These are phyloP conservation scores for Lentinula aciculospora DNA, from an alignment of 768 basidiomycete genomes.

Conservation along the genomic window DNA sequence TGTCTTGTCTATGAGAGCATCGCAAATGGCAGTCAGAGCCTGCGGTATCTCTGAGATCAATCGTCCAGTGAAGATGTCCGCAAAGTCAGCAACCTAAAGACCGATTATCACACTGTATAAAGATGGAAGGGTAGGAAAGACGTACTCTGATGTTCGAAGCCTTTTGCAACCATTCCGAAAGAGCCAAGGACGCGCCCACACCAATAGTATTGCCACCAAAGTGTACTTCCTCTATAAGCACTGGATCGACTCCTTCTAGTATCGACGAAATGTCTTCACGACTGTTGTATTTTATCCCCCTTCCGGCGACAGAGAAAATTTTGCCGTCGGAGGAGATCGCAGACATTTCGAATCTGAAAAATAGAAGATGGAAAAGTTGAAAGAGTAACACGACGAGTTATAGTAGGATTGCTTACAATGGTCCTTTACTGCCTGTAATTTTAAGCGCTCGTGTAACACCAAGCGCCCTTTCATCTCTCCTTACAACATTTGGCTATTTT, in stretches of 20 bases:
- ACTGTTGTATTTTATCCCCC: conserved; percentile 76
- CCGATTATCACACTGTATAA: not conserved
- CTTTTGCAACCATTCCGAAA: conserved; percentile 73
- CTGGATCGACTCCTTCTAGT: conserved; percentile 58
- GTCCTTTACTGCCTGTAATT: no score
- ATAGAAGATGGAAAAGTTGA: not conserved
- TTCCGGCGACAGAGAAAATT: conserved; percentile 46
- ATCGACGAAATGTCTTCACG: conserved; percentile 71
- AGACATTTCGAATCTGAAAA: not conserved
- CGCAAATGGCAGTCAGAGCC: conserved; percentile 84
- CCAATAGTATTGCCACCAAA: conserved; percentile 94
- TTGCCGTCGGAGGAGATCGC: conserved; percentile 1
- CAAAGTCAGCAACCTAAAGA: conserved; percentile 84
- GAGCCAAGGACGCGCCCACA: conserved; percentile 79
- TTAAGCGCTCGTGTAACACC: not conserved
- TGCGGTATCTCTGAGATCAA: conserved; percentile 92
- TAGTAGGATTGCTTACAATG: no score
- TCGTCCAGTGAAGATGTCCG: conserved; percentile 97
- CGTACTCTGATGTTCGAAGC: conserved; percentile 67
- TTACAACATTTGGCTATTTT: no score
- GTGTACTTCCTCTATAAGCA: conserved; percentile 78
- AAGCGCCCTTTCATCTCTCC: no score
- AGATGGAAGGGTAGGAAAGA: conserved; percentile 1
- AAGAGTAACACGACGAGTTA: no score
- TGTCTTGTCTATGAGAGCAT: conserved; percentile 75